Base-by-base conservation (phyloP, 2,329 filamentous ascomycete species). In the Botryotinia narcissicola region DNA sequence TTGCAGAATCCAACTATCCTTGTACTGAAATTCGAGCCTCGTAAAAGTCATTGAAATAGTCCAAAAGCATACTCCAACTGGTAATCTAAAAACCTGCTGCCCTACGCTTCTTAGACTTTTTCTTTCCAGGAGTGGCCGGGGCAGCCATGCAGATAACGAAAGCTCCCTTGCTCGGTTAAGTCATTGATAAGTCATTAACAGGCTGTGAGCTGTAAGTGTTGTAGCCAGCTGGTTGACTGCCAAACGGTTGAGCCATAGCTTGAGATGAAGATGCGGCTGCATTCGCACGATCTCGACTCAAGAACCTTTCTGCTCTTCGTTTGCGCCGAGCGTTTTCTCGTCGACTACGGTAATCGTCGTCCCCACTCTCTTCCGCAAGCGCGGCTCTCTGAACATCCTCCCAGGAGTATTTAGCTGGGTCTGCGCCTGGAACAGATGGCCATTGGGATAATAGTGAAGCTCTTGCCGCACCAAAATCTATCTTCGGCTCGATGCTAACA, bases 161-260 rank as follows among this genome's bases (percentile, higher is more conserved):
- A 7, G 80, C 76, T 3, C 86, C 86, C n/a, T 83, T 75, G 35
- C 85, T 81, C 20, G 86, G 85, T 78, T 88, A 86, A n/a, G 85
- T 81, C 80, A 81, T 81, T 20, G 80, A 77, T 1, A 81, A 7
- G 18, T 81, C 78, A 67, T 74, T 76, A 22, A 76, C 73, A 6
- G 74, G 66, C 62, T 81, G 80, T 42, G 80, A 81, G 66, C 79
- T 80, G 59, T 78, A 77, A 29, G 59, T 72, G 42, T 75, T 71
- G 29, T 73, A 70, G 37, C 48, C 46, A 46, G 73, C 40, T 32
- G 78, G 80, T 51, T 81, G 79, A 73, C 79, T 81, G 22, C 78
- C 79, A 57, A 73, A 77, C 14, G 71, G 73, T n/a, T 72, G 61
- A 37, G 81, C 74, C 22, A 84, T 78, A 16, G 84, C 83, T 77